Percentiles rank a stretch among this genome's conserved stretches.
Conservation (phyloP, 495 filamentous ascomycete species). For the Tuber borchii region DNA sequence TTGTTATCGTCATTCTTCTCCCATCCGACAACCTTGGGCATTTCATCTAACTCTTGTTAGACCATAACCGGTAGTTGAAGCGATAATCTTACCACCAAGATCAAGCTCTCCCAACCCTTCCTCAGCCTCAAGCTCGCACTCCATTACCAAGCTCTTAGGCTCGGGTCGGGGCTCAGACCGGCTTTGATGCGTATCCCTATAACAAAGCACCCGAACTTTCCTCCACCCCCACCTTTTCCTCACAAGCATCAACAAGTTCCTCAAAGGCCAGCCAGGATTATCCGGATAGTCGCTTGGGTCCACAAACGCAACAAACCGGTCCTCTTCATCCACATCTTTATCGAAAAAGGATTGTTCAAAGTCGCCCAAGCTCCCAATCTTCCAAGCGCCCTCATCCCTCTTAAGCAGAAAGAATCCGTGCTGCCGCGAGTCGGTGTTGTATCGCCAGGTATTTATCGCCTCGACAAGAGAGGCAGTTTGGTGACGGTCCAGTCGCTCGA, state of each 20-base stretch:
- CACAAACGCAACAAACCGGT: constrained; percentile 77
- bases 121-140: constrained; percentile 50
- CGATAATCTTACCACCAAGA: constrained; percentile 19
- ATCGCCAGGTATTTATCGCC: constrained; percentile 76
- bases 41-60: constrained; percentile 45
- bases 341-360: constrained; percentile 85
- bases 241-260: constrained; percentile 83
- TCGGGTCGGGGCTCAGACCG: constrained; percentile 73
- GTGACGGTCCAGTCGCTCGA: constrained; percentile 52
- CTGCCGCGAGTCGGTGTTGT: constrained; percentile 67
- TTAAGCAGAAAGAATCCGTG: constrained; percentile 93
- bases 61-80: constrained; percentile 4
- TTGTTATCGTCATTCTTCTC: constrained; percentile 75
- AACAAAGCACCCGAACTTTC: constrained; percentile 80
- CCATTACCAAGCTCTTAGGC: constrained; percentile 70
- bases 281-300: constrained; percentile 85
- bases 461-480: constrained; percentile 74
- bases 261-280: constrained; percentile 83
- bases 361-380: constrained; percentile 62
- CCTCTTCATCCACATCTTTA: constrained; percentile 55
- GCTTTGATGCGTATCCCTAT: constrained; percentile 68
- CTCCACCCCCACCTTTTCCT: constrained; percentile 70
- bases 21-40: constrained; percentile 93
- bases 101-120: constrained; percentile 40
- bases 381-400: constrained; percentile 55